Evolutionary conservation across 768 basidiomycete species (phyloP), one percentile per base, ranked within the genome.

Genomic region (Calocybe cyanea): DNA sequence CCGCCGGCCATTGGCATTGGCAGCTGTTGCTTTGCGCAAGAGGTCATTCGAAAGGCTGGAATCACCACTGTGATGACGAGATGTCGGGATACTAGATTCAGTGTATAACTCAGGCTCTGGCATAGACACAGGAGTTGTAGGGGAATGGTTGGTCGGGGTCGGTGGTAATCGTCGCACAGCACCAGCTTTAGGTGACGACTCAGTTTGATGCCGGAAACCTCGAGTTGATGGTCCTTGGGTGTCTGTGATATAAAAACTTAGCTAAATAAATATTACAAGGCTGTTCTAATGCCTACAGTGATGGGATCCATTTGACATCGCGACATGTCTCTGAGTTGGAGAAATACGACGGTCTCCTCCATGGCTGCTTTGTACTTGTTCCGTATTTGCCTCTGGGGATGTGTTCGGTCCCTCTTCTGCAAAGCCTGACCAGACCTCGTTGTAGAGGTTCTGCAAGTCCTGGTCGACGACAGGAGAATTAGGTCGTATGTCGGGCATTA

Each of bases 401-500:
- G 52, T 30, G 36, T 50, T 38, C 24, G 60, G 49, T 7, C 44
- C 48, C 20, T 73, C 73, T 6, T 84, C 80, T 23, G 72, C 64
- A 55, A 85, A 88, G 21, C 77, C 78, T 36, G 77, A 78, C 70
- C 83, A 82, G 17, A 88, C 85, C 61, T 86, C 82, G 51, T 87
- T 77, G 63, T 87, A 89, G 35, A 89, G 75, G 46, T 75, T 72
- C 54, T 86, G 82, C 4, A 88, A 73, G 57, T 87, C 85, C 55
- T 81, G 80, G 50, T 87, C 86, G 31, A 77, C 76, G 11, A 28
- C 25, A 3, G 82, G 78, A 39, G 71, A 66, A 35, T 50, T 51
- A 31, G 67, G 62, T 35, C 57, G 58, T 35, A 42, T 37, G 77
- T 48, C 73, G 71, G 45, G 69, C 71, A 62, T 75, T 70, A 37